These are phyloP conservation scores for Erysimum cheiri DNA, from an alignment of 441 rosid species.

Conservation along the genomic window DNA sequence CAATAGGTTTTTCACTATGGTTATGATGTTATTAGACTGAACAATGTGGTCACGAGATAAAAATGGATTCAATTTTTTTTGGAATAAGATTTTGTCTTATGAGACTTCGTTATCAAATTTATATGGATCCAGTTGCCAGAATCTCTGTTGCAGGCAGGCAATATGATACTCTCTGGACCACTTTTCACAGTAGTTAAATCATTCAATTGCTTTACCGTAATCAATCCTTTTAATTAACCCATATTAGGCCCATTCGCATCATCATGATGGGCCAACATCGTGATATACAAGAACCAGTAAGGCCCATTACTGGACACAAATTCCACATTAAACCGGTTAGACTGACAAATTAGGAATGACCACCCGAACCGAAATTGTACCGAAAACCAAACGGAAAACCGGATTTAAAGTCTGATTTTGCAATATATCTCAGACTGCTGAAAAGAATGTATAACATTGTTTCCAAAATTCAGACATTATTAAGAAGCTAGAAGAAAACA, in stretches of 20 bases:
- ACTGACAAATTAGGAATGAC: not conserved
- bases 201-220: conserved; percentile 33
- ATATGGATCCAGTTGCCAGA: conserved; percentile 45
- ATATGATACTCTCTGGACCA: conserved; percentile 45
- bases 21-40: conserved; percentile 4
- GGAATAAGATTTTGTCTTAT: conserved; percentile 42
- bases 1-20: conserved; percentile 27
- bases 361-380: not conserved
- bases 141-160: conserved; percentile 47
- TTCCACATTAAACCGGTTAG: not conserved
- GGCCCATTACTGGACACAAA: conserved; percentile 10
- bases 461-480: conserved; percentile 42
- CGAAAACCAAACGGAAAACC: not conserved
- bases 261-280: not conserved
- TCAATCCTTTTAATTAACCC: conserved; percentile 16
- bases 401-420: conserved; percentile 7
- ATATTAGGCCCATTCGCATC: not conserved
- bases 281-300: conserved; percentile 1
- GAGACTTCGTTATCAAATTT: conserved; percentile 48
- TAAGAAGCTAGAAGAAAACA: conserved; percentile 37
- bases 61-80: conserved; percentile 25
- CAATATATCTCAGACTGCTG: conserved; percentile 30
- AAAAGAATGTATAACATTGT: conserved; percentile 35
- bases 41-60: conserved; percentile 42
- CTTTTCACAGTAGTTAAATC: conserved; percentile 34